Evolutionary conservation across 1,284 basidiomycete species (phyloP), one percentile per base, ranked within the genome.

Genomic region (Ceratobasidium sp.): DNA sequence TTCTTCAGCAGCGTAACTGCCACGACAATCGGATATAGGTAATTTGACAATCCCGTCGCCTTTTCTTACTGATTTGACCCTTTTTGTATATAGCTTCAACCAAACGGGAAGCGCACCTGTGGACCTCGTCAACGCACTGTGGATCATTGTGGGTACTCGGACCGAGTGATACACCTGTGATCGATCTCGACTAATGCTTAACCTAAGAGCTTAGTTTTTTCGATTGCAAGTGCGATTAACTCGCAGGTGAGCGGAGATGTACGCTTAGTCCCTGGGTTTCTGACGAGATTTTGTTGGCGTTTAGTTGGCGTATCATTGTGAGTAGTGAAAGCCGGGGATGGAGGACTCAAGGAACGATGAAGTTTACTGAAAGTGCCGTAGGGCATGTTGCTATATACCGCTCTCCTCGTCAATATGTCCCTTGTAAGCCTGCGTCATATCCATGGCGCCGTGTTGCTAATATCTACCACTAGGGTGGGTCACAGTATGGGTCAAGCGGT

Each of bases 211-310:
- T 81, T 93, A 74, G 90, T 93, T 3, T 91, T 93, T 82, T 91
- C 89, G 76, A 92, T 92, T 74, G 90, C 87, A n/a, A 89, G 90
- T 9, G 90, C 91, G n/a, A 90, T 93, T 44, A 93, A 92, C 81
- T 90, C 89, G 81, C 82, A 92, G 24, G 83, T 93, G 44, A 41
- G 51, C 45, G 8, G 14, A n/a, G 8, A 27, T 29, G 36, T 14
- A 27, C n/a, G 19, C 6, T 1, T 45, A 27, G 3, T 48, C 19
- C 6, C 15, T 27, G 17, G 24, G 9, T 2, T 36, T 8, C 33
- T 27, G 36, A 24, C 53, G n/a, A 41, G 24, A n/a, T 22, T 15
- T 56, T 48, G 8, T n/a, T 22, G 14, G 11, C 33, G 19, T 69
- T 4, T 24, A 69, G 66, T 53, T 69, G n/a, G 66, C 66, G 8